These are phyloP conservation scores for Dissoconium aciculare DNA, from an alignment of 2,329 filamentous ascomycete genomes.

Conservation along the genomic window DNA sequence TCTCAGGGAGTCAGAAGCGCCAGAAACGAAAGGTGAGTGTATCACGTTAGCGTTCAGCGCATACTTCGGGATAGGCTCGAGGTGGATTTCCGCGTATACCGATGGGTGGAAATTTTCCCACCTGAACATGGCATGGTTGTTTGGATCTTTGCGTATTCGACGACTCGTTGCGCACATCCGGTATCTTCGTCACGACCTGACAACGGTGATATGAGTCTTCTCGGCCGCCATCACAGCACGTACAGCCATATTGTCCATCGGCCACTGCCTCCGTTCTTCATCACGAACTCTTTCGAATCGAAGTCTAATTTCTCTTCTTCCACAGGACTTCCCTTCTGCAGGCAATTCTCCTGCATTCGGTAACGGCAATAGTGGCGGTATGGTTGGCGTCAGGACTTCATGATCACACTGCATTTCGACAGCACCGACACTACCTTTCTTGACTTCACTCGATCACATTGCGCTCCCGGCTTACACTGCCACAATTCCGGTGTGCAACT, in stretches of 20 bases:
- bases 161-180: neutral
- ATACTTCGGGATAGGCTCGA: no score
- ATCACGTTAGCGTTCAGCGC: no score
- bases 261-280: conserved; percentile 1
- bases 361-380: conserved; percentile 5
- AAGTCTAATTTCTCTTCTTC: conserved; percentile 5
- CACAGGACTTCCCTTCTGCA: conserved; percentile 10
- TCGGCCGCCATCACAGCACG: neutral
- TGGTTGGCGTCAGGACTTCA: conserved; percentile 11
- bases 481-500: no score
- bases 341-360: conserved; percentile 10
- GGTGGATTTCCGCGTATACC: no score
- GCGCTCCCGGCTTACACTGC: no score
- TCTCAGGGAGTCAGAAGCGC: conserved; percentile 14
- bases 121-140: no score
- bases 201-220: neutral
- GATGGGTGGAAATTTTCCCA: no score
- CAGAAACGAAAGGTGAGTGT: conserved; percentile 19
- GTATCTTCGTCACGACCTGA: neutral
- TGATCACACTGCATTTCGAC: no score
- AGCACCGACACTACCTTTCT: no score
- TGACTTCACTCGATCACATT: no score
- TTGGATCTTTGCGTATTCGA: neutral
- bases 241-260: conserved; percentile 3
- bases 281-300: neutral